Percentiles rank a stretch among this genome's conserved stretches.
phyloP scores from a whole-genome alignment of 176 grass and related monocot species.

The Lolium perenne region DNA sequence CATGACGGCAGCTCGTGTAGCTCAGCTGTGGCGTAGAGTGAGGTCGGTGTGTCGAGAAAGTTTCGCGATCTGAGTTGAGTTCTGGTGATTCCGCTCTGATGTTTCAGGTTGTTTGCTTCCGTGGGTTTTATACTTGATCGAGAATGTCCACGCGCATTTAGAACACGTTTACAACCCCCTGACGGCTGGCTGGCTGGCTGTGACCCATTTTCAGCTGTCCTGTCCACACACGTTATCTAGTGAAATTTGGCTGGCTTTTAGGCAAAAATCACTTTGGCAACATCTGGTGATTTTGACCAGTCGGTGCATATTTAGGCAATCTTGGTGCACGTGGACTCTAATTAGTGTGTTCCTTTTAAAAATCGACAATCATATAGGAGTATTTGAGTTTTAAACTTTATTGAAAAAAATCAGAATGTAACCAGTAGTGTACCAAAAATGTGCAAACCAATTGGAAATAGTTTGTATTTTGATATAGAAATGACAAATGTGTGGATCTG shows the following conservation, averaged over 20 bases:
- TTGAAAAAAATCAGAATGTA: too few relatives aligned
- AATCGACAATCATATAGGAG: too few relatives aligned
- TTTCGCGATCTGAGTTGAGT: not conserved
- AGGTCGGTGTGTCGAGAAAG: constrained; percentile 10
- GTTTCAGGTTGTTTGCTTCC: not conserved
- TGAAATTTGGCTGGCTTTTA: not conserved
- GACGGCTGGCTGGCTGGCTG: not conserved
- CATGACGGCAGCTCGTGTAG: constrained; percentile 43
- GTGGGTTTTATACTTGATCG: not conserved
- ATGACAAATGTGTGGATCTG: too few relatives aligned
- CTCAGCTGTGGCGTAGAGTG: not conserved
- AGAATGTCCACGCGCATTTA: not conserved
- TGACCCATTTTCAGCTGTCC: not conserved
- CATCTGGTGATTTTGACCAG: not conserved
- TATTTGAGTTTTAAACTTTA: too few relatives aligned
- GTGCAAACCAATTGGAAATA: too few relatives aligned
- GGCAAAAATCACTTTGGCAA: not conserved
- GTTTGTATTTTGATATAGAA: too few relatives aligned
- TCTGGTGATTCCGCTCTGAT: not conserved
- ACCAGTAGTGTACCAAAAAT: too few relatives aligned
- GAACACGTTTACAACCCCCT: not conserved
- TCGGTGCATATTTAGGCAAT: not conserved
- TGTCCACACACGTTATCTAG: not conserved
- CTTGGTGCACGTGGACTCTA: too few relatives aligned
- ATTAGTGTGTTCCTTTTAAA: too few relatives aligned